Percentiles rank a stretch among this genome's conserved stretches.
phyloP scores from a whole-genome alignment of 1,284 basidiomycete species.

The Megacollybia platyphylla region DNA sequence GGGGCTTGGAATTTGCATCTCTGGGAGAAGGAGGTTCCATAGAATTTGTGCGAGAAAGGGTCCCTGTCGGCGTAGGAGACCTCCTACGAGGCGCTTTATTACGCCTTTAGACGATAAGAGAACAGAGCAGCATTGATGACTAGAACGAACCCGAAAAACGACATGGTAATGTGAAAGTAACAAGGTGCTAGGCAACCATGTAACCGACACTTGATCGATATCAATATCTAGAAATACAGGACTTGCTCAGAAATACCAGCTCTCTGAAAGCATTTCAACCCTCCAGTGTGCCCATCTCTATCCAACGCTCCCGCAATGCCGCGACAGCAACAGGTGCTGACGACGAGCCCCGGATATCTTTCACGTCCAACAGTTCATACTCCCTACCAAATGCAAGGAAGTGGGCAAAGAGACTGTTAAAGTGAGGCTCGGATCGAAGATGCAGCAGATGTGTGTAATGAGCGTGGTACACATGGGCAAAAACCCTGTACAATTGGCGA shows the following conservation, averaged over 20 bases:
- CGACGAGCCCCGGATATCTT: conserved; percentile 71
- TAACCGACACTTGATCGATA: background rate
- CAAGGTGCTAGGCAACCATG: background rate
- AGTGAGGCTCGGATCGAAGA: conserved; percentile 90
- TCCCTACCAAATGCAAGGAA: conserved; percentile 91
- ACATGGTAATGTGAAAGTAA: conserved; percentile 5
- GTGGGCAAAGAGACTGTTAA: conserved; percentile 97
- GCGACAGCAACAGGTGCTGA: conserved; percentile 64
- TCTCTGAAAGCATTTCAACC: conserved; percentile 12
- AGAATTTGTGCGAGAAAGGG: conserved; percentile 24
- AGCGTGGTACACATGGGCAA: conserved; percentile 95
- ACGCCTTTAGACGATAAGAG: conserved; percentile 12
- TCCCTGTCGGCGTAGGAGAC: conserved; percentile 55
- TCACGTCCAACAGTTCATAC: conserved; percentile 85
- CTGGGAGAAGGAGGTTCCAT: conserved; percentile 29
- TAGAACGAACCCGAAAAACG: conserved; percentile 19
- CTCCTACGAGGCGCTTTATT: conserved; percentile 48
- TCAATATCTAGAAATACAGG: conserved; percentile 4
- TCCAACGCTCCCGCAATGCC: conserved; percentile 83
- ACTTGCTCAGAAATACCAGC: conserved; percentile 4
- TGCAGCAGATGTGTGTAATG: conserved; percentile 91
- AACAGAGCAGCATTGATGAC: background rate
- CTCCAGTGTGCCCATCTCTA: conserved; percentile 46
- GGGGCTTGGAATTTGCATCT: conserved; percentile 37
- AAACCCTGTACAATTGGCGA: conserved; percentile 91